Conservation (phyloP, 1,284 basidiomycete species). For the Heterobasidion occidentale region DNA sequence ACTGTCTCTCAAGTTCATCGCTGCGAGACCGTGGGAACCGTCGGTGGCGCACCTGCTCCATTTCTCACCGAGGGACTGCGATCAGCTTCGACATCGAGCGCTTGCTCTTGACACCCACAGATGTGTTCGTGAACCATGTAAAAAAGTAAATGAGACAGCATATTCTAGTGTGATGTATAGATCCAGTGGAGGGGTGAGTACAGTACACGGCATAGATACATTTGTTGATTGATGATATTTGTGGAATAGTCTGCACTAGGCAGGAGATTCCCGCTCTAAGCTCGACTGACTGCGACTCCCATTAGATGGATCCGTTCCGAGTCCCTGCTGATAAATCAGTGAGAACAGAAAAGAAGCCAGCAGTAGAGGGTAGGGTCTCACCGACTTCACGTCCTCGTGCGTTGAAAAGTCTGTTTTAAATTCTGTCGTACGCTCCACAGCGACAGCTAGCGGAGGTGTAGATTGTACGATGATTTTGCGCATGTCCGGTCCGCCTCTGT, state of each 20-base stretch:
- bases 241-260: too few species aligned
- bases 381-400: neutral
- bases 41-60: neutral
- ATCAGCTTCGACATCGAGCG: neutral
- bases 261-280: too few species aligned
- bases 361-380: too few species aligned
- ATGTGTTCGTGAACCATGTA: neutral
- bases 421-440: neutral
- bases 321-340: too few species aligned
- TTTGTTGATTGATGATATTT: too few species aligned
- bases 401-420: neutral
- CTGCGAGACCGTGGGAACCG: neutral
- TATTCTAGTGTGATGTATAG: too few species aligned
- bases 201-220: too few species aligned
- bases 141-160: neutral
- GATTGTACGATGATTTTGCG: neutral
- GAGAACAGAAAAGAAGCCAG: too few species aligned
- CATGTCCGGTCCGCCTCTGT: neutral
- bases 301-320: too few species aligned
- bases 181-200: too few species aligned
- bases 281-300: too few species aligned
- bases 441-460: neutral
- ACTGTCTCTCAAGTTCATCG: slow-evolving; percentile 50
- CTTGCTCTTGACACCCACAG: neutral
- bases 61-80: neutral